Percentiles rank a stretch among this genome's conserved stretches.
phyloP scores from a whole-genome alignment of 1,284 basidiomycete species.

The Neonothopanus nambi region DNA sequence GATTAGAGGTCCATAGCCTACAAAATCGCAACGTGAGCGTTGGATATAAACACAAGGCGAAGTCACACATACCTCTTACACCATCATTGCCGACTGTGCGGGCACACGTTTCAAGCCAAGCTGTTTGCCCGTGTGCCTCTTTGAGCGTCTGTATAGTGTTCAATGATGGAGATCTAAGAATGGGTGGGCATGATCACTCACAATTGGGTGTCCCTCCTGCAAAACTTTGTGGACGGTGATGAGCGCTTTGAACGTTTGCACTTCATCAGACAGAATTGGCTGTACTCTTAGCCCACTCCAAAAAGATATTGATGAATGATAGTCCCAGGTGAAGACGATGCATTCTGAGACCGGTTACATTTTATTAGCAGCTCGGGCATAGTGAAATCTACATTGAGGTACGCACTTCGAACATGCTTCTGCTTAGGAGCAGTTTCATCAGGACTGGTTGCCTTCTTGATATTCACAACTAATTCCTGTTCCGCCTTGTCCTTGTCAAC shows the following conservation, averaged over 20 bases:
- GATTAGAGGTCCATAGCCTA: conserved; percentile 90
- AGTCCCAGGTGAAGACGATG: conserved; percentile 98
- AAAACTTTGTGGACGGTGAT: conserved; percentile 95
- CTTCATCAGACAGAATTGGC: conserved; percentile 91
- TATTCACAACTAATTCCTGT: conserved; percentile 86
- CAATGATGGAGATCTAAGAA: not conserved
- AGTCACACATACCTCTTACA: conserved; percentile 58
- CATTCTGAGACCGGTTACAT: conserved; percentile 63
- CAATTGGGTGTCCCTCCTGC: conserved; percentile 92
- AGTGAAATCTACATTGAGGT: conserved; percentile 3
- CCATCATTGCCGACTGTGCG: conserved; percentile 84
- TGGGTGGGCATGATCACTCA: conserved; percentile 41
- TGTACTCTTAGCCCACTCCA: conserved; percentile 95
- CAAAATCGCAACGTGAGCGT: conserved; percentile 10
- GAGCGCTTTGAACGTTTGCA: conserved; percentile 95
- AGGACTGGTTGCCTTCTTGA: conserved; percentile 94
- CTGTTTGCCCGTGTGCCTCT: conserved; percentile 93
- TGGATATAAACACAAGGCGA: conserved; percentile 1
- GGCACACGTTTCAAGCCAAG: conserved; percentile 95
- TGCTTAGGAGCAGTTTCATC: conserved; percentile 95
- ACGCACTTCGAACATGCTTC: conserved; percentile 95
- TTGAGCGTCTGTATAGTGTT: conserved; percentile 68
- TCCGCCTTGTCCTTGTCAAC: conserved; percentile 98
- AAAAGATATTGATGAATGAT: conserved; percentile 94
- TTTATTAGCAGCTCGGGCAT: not conserved